These are phyloP conservation scores for Caloboletus inedulis DNA, from an alignment of 1,284 basidiomycete genomes.

Conservation along the genomic window DNA sequence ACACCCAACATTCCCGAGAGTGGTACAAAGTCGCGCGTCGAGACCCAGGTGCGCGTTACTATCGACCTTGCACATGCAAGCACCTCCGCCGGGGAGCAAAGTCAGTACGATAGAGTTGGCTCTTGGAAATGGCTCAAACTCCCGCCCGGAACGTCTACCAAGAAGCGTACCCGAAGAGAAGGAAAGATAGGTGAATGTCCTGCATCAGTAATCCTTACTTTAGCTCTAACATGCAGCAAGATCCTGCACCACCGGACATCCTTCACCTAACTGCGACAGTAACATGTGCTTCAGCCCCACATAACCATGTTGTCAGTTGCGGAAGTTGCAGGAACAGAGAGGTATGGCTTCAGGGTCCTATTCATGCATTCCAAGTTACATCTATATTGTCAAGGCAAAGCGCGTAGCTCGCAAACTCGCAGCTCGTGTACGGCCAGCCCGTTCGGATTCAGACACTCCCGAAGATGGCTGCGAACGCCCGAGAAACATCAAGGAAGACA, in stretches of 20 bases:
- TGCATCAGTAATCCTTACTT: conserved; percentile 6
- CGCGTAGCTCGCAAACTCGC: conserved; percentile 85
- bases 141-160: conserved; percentile 76
- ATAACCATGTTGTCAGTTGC: conserved; percentile 77
- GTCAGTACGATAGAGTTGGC: conserved; percentile 70
- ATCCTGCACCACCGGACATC: conserved; percentile 68
- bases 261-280: conserved; percentile 67
- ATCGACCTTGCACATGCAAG: conserved; percentile 70
- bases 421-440: conserved; percentile 69
- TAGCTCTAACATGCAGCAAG: conserved; percentile 40
- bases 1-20: conserved; percentile 80
- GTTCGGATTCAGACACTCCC: conserved; percentile 71
- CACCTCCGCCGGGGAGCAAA: conserved; percentile 54
- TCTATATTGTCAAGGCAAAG: conserved; percentile 56
- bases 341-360: conserved; percentile 40
- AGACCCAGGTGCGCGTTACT: conserved; percentile 85
- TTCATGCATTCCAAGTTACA: conserved; percentile 12
- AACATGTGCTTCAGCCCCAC: conserved; percentile 74
- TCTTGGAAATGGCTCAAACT: conserved; percentile 83
- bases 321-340: conserved; percentile 83
- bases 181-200: conserved; percentile 68
- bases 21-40: conserved; percentile 92
- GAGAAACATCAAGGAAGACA: conserved; percentile 60
- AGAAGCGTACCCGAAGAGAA: conserved; percentile 80
- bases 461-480: conserved; percentile 48